Base-by-base conservation (phyloP, 1,284 basidiomycete species). In the Moesziomyces sp. region DNA sequence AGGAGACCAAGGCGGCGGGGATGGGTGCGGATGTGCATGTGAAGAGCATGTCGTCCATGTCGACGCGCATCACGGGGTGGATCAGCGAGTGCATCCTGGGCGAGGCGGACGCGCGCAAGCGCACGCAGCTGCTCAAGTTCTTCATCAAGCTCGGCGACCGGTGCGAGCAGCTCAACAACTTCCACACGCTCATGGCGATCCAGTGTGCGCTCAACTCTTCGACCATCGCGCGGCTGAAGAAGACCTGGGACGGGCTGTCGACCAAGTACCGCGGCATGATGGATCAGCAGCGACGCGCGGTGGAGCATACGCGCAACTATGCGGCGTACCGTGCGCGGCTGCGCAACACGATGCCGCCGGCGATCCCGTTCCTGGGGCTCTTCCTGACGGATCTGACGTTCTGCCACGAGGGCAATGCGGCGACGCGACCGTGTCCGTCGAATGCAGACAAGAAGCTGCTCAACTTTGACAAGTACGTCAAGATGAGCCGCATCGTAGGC, bases 321-420 rank as follows among this genome's bases (percentile, higher is more conserved):
- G 91, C 92, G 67, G 91, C 93, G 79, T 99, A 99, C 85, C 92
- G 96, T 55, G 88, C 89, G 54, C 89, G 88, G 57, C 87, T 97
- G 66, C 74, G 78, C 34, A 45, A 50, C 23, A 74, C 76, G 10
- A 46, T 66, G 5, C 74, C 80, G 3, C 80, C 82, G 1, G 80
- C 80, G 21, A 51, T 84, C 18, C 82, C 82, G 6, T 84, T 83
- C 66, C 59, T 82, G n/a, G 93, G 93, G 46, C 86, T 94, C 23
- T 93, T 93, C 84, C 86, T 94, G 67, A 94, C 93, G 5, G 93
- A 96, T 85, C 88, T 97, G 66, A 98, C 94, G 1, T 99, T 98
- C 85, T 95, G 93, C 78, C 90, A 92, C 54, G 96, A 97, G 81
- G 96, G 96, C 42, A 98, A 98, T 84, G 91, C 93, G 9, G 91